Evolutionary conservation across 495 filamentous ascomycete species (phyloP).

Genomic region (Penicillium manginii): DNA sequence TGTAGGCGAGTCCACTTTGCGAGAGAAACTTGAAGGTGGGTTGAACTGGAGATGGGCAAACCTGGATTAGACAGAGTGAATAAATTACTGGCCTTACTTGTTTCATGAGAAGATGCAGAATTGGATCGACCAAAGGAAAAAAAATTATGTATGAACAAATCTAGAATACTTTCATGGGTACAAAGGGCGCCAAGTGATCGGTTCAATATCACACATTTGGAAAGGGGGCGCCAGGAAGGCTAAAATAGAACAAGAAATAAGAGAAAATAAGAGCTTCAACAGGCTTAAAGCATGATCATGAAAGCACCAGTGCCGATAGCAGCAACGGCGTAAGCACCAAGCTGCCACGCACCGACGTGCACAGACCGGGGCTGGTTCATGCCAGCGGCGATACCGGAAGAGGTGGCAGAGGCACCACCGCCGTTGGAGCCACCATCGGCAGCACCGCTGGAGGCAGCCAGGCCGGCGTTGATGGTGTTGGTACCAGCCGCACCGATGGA

Average conservation of each 20-base stretch:
- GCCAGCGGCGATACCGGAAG: conserved; percentile 44
- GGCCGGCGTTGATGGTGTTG: conserved; percentile 56
- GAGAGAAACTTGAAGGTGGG: too few species aligned
- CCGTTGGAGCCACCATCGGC: conserved; percentile 31
- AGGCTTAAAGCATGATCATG: conserved; percentile 75
- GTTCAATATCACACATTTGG: background rate
- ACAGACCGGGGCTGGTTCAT: conserved; percentile 57
- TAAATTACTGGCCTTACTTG: background rate
- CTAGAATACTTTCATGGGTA: conserved; percentile 1
- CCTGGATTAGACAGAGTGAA: too few species aligned
- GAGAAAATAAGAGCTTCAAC: conserved; percentile 5
- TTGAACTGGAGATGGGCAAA: too few species aligned
- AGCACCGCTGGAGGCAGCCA: conserved; percentile 34
- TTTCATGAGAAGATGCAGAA: background rate
- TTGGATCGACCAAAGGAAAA: conserved; percentile 1
- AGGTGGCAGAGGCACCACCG: conserved; percentile 37
- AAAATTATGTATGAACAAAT: conserved; percentile 6
- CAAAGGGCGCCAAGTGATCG: background rate
- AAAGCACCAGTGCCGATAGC: conserved; percentile 69
- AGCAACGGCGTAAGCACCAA: conserved; percentile 69
- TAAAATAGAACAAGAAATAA: conserved; percentile 6
- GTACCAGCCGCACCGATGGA: conserved; percentile 67
- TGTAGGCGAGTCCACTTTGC: too few species aligned
- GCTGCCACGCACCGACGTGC: conserved; percentile 62
- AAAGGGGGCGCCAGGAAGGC: background rate